Percentiles rank a stretch among this genome's conserved stretches.
These are phyloP conservation scores for Brettanomyces bruxellensis DNA, from an alignment of 805 yeast genomes.

Conservation along the genomic window DNA sequence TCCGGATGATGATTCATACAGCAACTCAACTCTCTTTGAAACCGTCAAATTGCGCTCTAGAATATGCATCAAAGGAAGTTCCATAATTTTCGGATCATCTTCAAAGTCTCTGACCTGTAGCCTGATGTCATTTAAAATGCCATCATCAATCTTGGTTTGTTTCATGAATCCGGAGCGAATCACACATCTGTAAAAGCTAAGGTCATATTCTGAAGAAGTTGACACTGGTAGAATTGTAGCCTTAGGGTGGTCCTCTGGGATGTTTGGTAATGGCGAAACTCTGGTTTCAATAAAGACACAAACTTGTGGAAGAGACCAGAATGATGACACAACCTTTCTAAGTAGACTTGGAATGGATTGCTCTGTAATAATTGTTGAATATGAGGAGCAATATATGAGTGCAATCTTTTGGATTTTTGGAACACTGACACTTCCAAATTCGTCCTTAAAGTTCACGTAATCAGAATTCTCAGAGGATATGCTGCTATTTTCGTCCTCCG, in stretches of 20 bases:
- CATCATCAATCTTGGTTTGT: slow-evolving; percentile 14
- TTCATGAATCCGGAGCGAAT: slow-evolving; percentile 45
- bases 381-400: slow-evolving; percentile 31
- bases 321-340: slow-evolving; percentile 28
- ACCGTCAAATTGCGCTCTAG: slow-evolving; percentile 17
- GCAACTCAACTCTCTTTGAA: slow-evolving; percentile 3
- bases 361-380: slow-evolving; percentile 30
- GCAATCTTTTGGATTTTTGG: slow-evolving; percentile 28
- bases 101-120: slow-evolving; percentile 3
- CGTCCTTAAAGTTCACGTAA: slow-evolving; percentile 1
- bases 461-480: background rate
- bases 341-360: slow-evolving; percentile 38
- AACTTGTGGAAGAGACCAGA: slow-evolving; percentile 33
- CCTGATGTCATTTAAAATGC: slow-evolving; percentile 14
- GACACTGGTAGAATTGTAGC: slow-evolving; percentile 31
- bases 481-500: background rate
- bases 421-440: background rate
- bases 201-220: slow-evolving; percentile 19
- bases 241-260: slow-evolving; percentile 27
- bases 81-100: slow-evolving; percentile 1
- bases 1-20: background rate
- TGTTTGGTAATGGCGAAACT: slow-evolving; percentile 33
- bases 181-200: slow-evolving; percentile 41
- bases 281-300: slow-evolving; percentile 36
- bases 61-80: slow-evolving; percentile 18